phyloP scores from a whole-genome alignment of 345 rosid genomes.

The Hevea brasiliensis region DNA sequence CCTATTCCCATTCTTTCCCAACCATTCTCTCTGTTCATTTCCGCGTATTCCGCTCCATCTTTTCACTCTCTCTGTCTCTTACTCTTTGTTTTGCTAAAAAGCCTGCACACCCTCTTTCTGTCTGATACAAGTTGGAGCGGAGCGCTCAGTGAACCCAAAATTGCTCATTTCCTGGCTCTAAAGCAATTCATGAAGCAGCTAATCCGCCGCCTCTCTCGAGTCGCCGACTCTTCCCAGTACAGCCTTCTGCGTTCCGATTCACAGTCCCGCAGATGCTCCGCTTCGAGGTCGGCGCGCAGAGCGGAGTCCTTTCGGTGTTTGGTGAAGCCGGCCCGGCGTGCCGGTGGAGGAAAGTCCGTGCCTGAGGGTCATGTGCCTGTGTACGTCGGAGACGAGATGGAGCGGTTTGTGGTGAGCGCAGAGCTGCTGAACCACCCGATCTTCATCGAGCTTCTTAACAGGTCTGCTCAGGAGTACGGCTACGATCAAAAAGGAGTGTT shows the following conservation, averaged over 20 bases:
- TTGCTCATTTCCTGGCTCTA: too few species aligned
- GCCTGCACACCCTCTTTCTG: too few species aligned
- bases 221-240: conserved; percentile 83
- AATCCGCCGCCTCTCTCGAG: conserved; percentile 84
- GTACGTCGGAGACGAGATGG: conserved; percentile 94
- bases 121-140: too few species aligned
- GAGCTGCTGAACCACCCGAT: conserved; percentile 88
- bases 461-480: conserved; percentile 92
- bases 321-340: too few species aligned
- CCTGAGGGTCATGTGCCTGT: conserved; percentile 89
- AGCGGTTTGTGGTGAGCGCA: conserved; percentile 78
- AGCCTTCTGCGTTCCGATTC: conserved; percentile 63
- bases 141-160: too few species aligned
- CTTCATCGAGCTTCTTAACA: conserved; percentile 63
- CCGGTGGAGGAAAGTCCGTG: conserved; percentile 43
- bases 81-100: too few species aligned
- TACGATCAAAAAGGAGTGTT: conserved; percentile 92
- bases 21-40: too few species aligned
- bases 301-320: conserved; percentile 20
- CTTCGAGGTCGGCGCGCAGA: too few species aligned
- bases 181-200: conserved; percentile 64
- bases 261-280: conserved; percentile 11
- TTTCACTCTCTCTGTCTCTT: too few species aligned
- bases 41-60: too few species aligned
- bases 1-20: too few species aligned